A percentile compares a stretch with the other conserved stretches of the same genome.
Conservation (phyloP, 129 eudicot species). For the Pittosporum tobira region DNA sequence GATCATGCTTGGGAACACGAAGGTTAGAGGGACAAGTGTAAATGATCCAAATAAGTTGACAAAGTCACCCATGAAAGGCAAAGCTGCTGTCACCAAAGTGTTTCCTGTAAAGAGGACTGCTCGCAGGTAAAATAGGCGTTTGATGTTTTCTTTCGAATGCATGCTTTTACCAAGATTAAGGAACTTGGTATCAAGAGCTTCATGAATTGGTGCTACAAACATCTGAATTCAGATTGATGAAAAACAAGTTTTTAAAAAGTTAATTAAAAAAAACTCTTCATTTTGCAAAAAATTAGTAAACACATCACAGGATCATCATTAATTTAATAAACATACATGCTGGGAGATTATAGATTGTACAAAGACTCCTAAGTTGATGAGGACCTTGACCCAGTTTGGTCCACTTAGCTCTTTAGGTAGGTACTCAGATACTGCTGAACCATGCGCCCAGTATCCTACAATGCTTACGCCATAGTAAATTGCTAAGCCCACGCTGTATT, state of each 20-base stretch:
- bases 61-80: conserved; percentile 56
- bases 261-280: too few species aligned
- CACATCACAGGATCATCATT: background rate
- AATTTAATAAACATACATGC: conserved; percentile 36
- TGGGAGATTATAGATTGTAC: conserved; percentile 45
- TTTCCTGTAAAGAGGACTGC: conserved; percentile 32
- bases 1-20: conserved; percentile 51
- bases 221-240: conserved; percentile 18
- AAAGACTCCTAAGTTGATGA: conserved; percentile 30
- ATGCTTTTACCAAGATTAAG: conserved; percentile 34
- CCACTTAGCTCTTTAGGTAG: conserved; percentile 37
- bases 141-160: conserved; percentile 41
- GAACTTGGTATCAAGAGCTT: conserved; percentile 47
- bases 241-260: background rate
- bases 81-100: conserved; percentile 43
- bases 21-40: conserved; percentile 40
- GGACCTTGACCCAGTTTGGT: conserved; percentile 50
- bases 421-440: conserved; percentile 38
- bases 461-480: conserved; percentile 48
- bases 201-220: conserved; percentile 48
- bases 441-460: conserved; percentile 50
- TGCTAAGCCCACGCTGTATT: conserved; percentile 35
- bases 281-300: background rate
- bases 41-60: conserved; percentile 43
- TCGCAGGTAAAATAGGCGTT: conserved; percentile 28